A percentile compares a stretch with the other conserved stretches of the same genome.
phyloP scores from a whole-genome alignment of 176 grass and related monocot genomes.

The Carex pumila region DNA sequence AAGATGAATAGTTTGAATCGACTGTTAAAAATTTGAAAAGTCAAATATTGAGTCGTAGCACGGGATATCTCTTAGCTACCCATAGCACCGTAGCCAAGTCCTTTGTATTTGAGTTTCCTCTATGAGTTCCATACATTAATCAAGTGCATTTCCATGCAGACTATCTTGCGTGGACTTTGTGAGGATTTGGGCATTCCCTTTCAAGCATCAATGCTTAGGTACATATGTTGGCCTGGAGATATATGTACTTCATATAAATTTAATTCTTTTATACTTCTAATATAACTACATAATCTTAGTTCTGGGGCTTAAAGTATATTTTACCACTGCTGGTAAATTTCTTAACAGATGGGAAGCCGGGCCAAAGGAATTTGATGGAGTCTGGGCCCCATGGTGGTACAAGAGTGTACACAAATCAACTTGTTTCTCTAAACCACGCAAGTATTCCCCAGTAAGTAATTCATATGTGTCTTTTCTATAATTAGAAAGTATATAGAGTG shows the following conservation, averaged over 20 bases:
- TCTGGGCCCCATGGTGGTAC: slow-evolving; percentile 98
- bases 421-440: slow-evolving; percentile 36
- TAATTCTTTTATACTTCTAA: neutral
- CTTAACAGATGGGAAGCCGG: slow-evolving; percentile 73
- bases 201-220: slow-evolving; percentile 75
- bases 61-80: too few relatives aligned
- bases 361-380: slow-evolving; percentile 60
- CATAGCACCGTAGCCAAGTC: too few relatives aligned
- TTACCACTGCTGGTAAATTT: neutral
- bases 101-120: too few relatives aligned
- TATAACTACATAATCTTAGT: neutral
- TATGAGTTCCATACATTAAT: neutral
- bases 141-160: slow-evolving; percentile 7
- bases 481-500: too few relatives aligned
- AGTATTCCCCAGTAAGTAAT: slow-evolving; percentile 41
- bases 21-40: too few relatives aligned
- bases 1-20: too few relatives aligned
- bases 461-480: neutral
- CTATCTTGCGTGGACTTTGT: slow-evolving; percentile 61
- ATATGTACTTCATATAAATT: too few relatives aligned
- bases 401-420: slow-evolving; percentile 67
- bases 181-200: slow-evolving; percentile 73
- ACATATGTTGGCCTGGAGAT: too few relatives aligned
- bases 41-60: too few relatives aligned
- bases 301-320: neutral